phyloP scores from a whole-genome alignment of 2,329 filamentous ascomycete genomes.

The Pseudocercospora crystallina region DNA sequence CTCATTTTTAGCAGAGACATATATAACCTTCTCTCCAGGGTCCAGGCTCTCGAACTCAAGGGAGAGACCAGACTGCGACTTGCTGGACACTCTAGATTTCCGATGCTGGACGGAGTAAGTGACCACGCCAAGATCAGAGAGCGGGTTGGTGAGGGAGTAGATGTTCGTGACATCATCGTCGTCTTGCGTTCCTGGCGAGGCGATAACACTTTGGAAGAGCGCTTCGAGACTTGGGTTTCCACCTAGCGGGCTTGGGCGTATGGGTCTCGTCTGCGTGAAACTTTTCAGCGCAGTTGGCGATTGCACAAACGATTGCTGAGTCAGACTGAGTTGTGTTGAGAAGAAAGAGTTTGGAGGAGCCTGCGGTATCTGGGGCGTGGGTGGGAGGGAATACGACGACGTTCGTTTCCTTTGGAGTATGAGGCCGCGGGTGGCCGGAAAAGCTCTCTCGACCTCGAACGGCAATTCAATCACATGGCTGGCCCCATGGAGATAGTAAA shows the following conservation, averaged over 20 bases:
- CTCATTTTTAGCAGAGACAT: conserved; percentile 69
- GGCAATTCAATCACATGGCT: conserved; percentile 90
- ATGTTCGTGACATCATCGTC: conserved; percentile 66
- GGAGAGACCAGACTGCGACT: conserved; percentile 29
- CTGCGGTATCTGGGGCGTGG: conserved; percentile 44
- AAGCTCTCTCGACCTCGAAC: conserved; percentile 87
- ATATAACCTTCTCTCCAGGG: conserved; percentile 76
- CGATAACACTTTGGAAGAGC: conserved; percentile 30
- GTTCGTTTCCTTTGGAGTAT: conserved; percentile 79
- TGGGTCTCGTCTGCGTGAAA: conserved; percentile 20
- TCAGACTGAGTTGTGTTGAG: conserved; percentile 59
- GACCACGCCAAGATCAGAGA: conserved; percentile 81
- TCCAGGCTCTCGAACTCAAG: conserved; percentile 65
- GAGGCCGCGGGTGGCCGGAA: conserved; percentile 77
- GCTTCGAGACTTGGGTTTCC: conserved; percentile 27
- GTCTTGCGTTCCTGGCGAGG: conserved; percentile 9
- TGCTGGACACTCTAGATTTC: conserved; percentile 25
- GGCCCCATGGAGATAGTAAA: conserved; percentile 85
- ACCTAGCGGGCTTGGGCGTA: conserved; percentile 27
- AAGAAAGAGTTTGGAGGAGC: conserved; percentile 83
- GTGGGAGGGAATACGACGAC: conserved; percentile 42
- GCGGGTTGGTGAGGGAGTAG: conserved; percentile 80
- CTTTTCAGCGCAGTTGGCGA: conserved; percentile 34
- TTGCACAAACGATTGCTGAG: conserved; percentile 34
- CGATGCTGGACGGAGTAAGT: conserved; percentile 31